phyloP scores from a whole-genome alignment of 371 early-diverging fungal species.

The Apophysomyces trapeziformis region DNA sequence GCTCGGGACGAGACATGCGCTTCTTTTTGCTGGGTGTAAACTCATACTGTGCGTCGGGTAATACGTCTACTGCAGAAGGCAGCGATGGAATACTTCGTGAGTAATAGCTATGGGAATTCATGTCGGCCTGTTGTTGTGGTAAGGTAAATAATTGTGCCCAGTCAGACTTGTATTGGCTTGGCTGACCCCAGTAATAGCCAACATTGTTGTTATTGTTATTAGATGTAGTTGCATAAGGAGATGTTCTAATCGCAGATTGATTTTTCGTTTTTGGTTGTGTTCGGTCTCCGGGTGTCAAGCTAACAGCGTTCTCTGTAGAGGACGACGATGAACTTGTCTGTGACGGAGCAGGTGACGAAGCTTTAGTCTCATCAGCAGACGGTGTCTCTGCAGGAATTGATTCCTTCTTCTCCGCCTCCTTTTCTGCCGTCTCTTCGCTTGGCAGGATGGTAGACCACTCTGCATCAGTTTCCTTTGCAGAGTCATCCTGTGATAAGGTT shows the following conservation, averaged over 20 bases:
- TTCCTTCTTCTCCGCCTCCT: constrained; percentile 1
- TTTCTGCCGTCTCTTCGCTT: background rate
- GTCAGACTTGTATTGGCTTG: background rate
- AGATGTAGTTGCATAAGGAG: background rate
- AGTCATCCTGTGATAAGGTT: background rate
- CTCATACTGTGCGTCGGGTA: background rate
- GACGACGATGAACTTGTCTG: constrained; percentile 1
- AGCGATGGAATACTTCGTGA: constrained; percentile 6
- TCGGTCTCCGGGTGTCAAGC: constrained; percentile 2
- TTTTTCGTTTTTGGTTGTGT: background rate
- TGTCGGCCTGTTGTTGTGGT: constrained; percentile 6
- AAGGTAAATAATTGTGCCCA: constrained; percentile 5
- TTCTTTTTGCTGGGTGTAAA: constrained; percentile 21
- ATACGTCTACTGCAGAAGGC: constrained; percentile 4
- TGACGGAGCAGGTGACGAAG: constrained; percentile 6
- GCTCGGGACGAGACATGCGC: constrained; percentile 36
- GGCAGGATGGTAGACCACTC: constrained; percentile 4
- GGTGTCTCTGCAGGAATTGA: background rate
- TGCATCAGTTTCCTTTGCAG: background rate
- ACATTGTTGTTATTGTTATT: constrained; percentile 6
- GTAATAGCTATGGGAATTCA: constrained; percentile 5
- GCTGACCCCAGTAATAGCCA: constrained; percentile 4
- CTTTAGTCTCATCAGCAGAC: background rate
- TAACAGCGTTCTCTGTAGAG: background rate
- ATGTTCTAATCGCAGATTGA: constrained; percentile 1